Base-by-base conservation (phyloP, 73 alveolate genomes). In the Uronychia setigera region DNA sequence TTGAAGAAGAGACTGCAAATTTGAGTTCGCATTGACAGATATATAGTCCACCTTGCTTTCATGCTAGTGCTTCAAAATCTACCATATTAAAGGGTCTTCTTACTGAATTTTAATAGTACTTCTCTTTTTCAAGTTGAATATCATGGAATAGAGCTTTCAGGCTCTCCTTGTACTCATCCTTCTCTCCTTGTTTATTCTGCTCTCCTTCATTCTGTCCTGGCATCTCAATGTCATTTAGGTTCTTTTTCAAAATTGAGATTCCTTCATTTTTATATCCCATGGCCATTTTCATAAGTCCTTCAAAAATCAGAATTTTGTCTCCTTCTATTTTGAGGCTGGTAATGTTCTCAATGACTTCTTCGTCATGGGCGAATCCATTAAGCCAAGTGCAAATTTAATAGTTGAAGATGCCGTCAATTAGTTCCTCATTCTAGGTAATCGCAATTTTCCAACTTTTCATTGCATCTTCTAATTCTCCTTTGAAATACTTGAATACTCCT, bases 1-100 rank as follows among this genome's bases (percentile, higher is more conserved):
- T 58, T 0, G 95, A 89, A 29, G 89, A 46, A 0, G 92, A 79
- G 31, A 75, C 81, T 46, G 82, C 27, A 74, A 84, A 32, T 80
- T 58, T 1, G 80, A 31, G 59, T 77, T 85, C 31, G 32, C 27
- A 32, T 76, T 77, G 76, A 85, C 46, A 14, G 28, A 34, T 0
- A 85, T 85, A 26, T 32, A 29, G 33, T 85, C 91, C 26, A 85
- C 57, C 32, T 78, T 85, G 80, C 77, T 84, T 29, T 76, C 35
- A 31, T 85, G 91, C 13, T 85, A 19, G 29, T 80, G 19, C 67
- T 46, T 5, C n/a, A 19, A 19, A 46, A 46, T 11, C 67, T 46
- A 19, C 67, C 19, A n/a, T n/a, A n/a, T n/a, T n/a, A n/a, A n/a
- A n/a, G n/a, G n/a, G n/a, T n/a, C n/a, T n/a, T n/a, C n/a, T n/a